Evolutionary conservation across 2,329 filamentous ascomycete species (phyloP).

Genomic region (Stemphylium beticola): DNA sequence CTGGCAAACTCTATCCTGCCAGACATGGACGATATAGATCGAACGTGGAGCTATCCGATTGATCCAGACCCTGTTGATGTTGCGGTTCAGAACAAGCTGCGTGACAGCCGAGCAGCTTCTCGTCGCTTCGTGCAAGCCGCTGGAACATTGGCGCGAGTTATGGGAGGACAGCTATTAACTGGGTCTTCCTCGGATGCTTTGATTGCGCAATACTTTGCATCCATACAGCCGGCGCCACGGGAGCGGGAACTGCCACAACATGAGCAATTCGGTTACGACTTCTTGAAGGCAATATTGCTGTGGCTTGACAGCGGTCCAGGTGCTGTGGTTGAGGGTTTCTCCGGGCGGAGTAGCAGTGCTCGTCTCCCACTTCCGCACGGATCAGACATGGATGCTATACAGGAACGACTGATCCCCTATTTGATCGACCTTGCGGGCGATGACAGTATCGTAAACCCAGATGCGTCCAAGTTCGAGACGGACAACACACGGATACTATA

Average conservation of each 20-base stretch:
- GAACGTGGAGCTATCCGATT: constrained; percentile 65
- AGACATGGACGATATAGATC: constrained; percentile 63
- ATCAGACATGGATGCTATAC: constrained; percentile 60
- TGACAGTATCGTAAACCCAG: constrained; percentile 60
- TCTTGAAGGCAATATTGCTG: constrained; percentile 66
- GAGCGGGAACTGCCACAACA: constrained; percentile 44
- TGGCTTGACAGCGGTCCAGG: constrained; percentile 67
- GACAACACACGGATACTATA: constrained; percentile 62
- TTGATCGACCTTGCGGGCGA: constrained; percentile 61
- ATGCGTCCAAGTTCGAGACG: constrained; percentile 63
- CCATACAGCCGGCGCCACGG: constrained; percentile 54
- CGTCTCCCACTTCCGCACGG: constrained; percentile 61
- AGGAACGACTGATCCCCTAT: constrained; percentile 65
- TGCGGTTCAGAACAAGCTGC: constrained; percentile 61
- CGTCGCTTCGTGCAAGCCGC: constrained; percentile 68
- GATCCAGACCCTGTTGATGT: constrained; percentile 62
- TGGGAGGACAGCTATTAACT: constrained; percentile 61
- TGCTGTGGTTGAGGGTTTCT: constrained; percentile 64
- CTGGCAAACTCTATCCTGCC: constrained; percentile 54
- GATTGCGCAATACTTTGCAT: constrained; percentile 55
- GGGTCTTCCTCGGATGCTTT: constrained; percentile 47
- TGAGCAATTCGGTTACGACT: constrained; percentile 68
- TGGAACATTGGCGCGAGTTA: constrained; percentile 61
- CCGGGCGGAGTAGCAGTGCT: constrained; percentile 51
- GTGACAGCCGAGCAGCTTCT: constrained; percentile 61